Percentiles rank a stretch among this genome's conserved stretches.
Evolutionary conservation across 2,329 filamentous ascomycete genomes (phyloP).

Genomic region (Claviceps capensis): DNA sequence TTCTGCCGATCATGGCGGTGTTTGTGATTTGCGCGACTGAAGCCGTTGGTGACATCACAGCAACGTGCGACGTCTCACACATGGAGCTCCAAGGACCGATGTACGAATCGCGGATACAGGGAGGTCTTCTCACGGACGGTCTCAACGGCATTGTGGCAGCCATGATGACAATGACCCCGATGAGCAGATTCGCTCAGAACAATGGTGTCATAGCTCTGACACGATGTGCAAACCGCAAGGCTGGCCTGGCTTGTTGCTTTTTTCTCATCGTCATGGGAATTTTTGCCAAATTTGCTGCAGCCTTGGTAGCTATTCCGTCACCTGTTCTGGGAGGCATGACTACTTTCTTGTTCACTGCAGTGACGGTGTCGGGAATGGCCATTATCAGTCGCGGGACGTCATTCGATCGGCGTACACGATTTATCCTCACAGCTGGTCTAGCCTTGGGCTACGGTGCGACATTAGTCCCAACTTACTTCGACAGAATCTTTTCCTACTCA

Average conservation of each 20-base stretch:
- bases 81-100: conserved; percentile 58
- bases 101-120: conserved; percentile 68
- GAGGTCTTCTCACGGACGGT: conserved; percentile 65
- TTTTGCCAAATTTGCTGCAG: conserved; percentile 75
- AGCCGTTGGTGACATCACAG: conserved; percentile 68
- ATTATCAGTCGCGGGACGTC: conserved; percentile 57
- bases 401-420: conserved; percentile 69
- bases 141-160: conserved; percentile 62
- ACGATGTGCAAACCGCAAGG: conserved; percentile 66
- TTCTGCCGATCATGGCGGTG: conserved; percentile 56
- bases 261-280: conserved; percentile 72
- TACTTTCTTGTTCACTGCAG: conserved; percentile 48
- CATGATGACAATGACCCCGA: conserved; percentile 66
- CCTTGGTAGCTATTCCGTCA: conserved; percentile 42
- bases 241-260: conserved; percentile 63
- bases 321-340: conserved; percentile 47
- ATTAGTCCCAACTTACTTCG: conserved; percentile 53
- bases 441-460: conserved; percentile 61
- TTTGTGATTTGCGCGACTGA: conserved; percentile 66
- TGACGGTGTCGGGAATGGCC: conserved; percentile 63
- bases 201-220: conserved; percentile 76
- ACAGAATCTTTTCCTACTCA: conserved; percentile 56
- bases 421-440: conserved; percentile 65
- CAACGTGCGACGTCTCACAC: conserved; percentile 67
- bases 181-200: conserved; percentile 73